Conservation (phyloP, 305 asterid genomes). For the Petunia hybrid region DNA sequence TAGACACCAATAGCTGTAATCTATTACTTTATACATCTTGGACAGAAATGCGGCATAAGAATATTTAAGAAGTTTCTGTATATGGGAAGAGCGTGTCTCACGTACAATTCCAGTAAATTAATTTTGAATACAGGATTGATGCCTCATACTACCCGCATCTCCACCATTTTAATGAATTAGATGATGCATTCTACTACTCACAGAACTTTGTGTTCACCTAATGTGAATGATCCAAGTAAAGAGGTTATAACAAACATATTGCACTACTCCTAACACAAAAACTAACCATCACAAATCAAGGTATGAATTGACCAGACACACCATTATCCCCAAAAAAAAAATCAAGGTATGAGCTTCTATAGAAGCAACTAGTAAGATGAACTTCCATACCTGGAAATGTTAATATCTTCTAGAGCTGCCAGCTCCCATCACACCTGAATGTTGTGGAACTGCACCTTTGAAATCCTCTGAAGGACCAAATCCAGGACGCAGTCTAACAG, state of each 20-base stretch:
- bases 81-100: constrained; percentile 10
- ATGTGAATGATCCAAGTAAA: constrained; percentile 2
- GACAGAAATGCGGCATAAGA: constrained; percentile 10
- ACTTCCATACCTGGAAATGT: constrained; percentile 51
- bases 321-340: neutral
- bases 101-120: constrained; percentile 18
- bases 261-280: constrained; percentile 3
- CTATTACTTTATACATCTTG: neutral
- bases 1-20: neutral
- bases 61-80: constrained; percentile 3
- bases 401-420: constrained; percentile 70
- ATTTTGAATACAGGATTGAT: constrained; percentile 22
- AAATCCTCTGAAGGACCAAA: constrained; percentile 53
- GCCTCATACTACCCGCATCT: constrained; percentile 15
- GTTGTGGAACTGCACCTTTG: constrained; percentile 48
- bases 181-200: constrained; percentile 8
- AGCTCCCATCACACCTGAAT: constrained; percentile 46
- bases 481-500: constrained; percentile 56
- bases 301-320: neutral
- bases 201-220: neutral
- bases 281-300: constrained; percentile 3
- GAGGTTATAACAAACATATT: constrained; percentile 13
- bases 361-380: constrained; percentile 27
- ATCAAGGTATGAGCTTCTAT: constrained; percentile 16
- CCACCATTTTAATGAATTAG: constrained; percentile 20